These are phyloP conservation scores for Solidago caesia DNA, from an alignment of 129 eudicot genomes.

Conservation along the genomic window DNA sequence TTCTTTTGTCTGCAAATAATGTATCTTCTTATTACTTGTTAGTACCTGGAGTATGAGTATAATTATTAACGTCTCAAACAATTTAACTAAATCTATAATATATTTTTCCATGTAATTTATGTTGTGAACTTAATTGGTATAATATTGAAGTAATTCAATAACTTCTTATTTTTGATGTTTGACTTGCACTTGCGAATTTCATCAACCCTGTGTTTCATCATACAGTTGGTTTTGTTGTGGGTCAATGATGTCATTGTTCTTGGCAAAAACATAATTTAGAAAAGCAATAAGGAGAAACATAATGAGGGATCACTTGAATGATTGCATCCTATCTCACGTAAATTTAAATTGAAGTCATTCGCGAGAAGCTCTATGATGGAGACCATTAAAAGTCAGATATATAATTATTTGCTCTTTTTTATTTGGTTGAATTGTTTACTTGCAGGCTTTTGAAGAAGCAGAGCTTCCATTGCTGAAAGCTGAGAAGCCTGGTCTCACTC, in stretches of 20 bases:
- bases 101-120: background rate
- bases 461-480: slow-evolving; percentile 88
- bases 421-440: background rate
- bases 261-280: background rate
- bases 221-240: background rate
- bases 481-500: slow-evolving; percentile 97
- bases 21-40: background rate
- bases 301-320: background rate
- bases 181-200: background rate
- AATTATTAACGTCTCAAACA: no score
- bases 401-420: background rate
- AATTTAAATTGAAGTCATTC: background rate
- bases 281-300: background rate
- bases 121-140: background rate
- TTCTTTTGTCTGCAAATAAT: no score
- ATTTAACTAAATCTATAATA: background rate
- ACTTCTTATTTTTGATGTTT: no score
- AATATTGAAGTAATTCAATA: background rate
- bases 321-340: background rate
- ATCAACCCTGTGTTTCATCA: background rate
- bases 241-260: background rate
- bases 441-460: slow-evolving; percentile 95
- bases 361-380: background rate
- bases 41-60: background rate
- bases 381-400: background rate